Evolutionary conservation across 441 rosid genomes (phyloP), one percentile per base, ranked within the genome.

Genomic region (Arabidopsis lyrata): DNA sequence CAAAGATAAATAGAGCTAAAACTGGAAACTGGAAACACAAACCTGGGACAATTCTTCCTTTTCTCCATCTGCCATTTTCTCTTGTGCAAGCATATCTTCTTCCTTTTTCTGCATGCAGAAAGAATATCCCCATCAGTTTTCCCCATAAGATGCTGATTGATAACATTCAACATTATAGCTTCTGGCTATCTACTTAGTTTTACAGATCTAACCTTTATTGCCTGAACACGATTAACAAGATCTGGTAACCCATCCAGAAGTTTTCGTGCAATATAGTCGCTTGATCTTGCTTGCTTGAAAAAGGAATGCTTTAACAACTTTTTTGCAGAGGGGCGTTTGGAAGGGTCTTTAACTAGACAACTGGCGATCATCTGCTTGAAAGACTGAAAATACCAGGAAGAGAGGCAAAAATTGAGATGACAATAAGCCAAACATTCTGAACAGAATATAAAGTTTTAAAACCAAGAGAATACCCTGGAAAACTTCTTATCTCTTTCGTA

Each of bases 341-440:
- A 82, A 69, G 97, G 99, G 82, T 95, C 99, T 86, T 95, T 95
- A 47, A 95, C 97, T 83, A 95, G 85, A 86, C 99, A 95, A 77
- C 96, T 95, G 24, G 99, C 99, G 71, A 86, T 91, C 99, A 95
- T 95, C 81, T 95, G 98, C 88, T 95, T 95, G 81, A 95, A 95
- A 75, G 96, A 92, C 99, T 92, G 84, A 73, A 62, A 75, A 72
- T 29, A 66, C 53, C 42, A 59, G 57, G 64, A 76, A 49, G 56
- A 68, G 24, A 70, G 44, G 54, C 31, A 44, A n/a, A n/a, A 58
- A 45, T 14, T 65, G 32, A 59, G 69, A 58, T 59, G 55, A 38
- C 5, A 50, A 49, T 29, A 24, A 58, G 36, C 32, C 31, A 64
- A 32, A 20, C 14, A 32, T 31, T 11, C 44, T 53, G 10, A 53